Evolutionary conservation across 2,329 filamentous ascomycete species (phyloP).

Genomic region (Verticillium klebahnii): DNA sequence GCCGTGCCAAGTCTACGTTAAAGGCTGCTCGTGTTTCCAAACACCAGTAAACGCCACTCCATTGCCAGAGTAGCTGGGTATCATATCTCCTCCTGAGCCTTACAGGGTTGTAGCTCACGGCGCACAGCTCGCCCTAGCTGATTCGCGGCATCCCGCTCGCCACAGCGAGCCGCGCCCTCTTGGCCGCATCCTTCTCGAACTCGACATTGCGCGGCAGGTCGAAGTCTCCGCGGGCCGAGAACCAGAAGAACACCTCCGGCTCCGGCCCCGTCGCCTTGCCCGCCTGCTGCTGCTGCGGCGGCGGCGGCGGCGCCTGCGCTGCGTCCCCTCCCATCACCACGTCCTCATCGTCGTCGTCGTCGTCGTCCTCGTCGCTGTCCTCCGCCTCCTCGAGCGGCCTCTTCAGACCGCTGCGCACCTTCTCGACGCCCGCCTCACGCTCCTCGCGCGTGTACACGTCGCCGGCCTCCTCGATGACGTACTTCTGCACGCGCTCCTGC

Average conservation of each 20-base stretch:
- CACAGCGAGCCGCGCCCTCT: constrained; percentile 7
- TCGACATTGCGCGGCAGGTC: constrained; percentile 41
- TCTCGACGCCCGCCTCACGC: constrained; percentile 59
- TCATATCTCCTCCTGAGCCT: constrained; percentile 5
- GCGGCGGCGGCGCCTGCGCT: constrained; percentile 25
- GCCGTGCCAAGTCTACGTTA: too few relatives aligned
- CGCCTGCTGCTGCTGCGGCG: constrained; percentile 17
- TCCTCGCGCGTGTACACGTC: constrained; percentile 71
- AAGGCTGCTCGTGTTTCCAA: not conserved
- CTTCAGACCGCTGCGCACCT: constrained; percentile 66
- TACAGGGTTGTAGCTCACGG: not conserved
- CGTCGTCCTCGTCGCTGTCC: constrained; percentile 55
- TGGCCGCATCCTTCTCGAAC: constrained; percentile 28
- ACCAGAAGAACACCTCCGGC: constrained; percentile 44
- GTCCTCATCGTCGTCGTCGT: constrained; percentile 47
- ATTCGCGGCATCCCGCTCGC: not conserved
- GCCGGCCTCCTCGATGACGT: constrained; percentile 38
- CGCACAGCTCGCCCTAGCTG: not conserved
- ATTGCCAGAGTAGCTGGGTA: constrained; percentile 9
- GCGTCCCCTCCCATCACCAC: constrained; percentile 27
- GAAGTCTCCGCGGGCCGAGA: constrained; percentile 37
- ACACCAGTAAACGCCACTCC: not conserved
- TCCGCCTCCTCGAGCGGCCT: constrained; percentile 47
- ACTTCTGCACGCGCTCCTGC: constrained; percentile 32
- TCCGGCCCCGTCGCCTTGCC: constrained; percentile 26